These are phyloP conservation scores for Purpureocillium lavendulum DNA, from an alignment of 2,329 filamentous ascomycete genomes.

Conservation along the genomic window DNA sequence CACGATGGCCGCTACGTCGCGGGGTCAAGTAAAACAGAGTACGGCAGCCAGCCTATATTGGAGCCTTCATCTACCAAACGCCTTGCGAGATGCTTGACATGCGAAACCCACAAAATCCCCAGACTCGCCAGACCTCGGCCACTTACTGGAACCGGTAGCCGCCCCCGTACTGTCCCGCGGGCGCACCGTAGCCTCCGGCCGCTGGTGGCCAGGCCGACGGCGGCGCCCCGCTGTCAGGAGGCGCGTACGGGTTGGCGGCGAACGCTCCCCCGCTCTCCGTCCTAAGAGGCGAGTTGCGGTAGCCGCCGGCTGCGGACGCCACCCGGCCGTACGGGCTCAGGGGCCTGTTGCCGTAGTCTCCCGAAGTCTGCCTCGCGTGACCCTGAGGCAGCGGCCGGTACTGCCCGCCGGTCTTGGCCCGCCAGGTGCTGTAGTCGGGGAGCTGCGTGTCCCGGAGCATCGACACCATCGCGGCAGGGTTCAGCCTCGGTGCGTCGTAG, in stretches of 20 bases:
- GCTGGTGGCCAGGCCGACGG: conserved; percentile 19
- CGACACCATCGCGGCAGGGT: conserved; percentile 60
- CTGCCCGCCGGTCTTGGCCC: conserved; percentile 30
- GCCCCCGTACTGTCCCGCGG: conserved; percentile 25
- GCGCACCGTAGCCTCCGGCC: conserved; percentile 20
- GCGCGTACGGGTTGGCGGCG: conserved; percentile 19
- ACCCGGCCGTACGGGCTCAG: conserved; percentile 40
- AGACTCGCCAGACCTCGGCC: not conserved
- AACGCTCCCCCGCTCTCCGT: conserved; percentile 28
- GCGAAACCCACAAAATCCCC: not conserved
- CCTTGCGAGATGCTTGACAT: conserved; percentile 1
- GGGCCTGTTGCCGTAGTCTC: conserved; percentile 34
- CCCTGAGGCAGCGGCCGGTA: conserved; percentile 22
- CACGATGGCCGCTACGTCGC: too few relatives aligned
- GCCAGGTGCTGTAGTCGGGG: conserved; percentile 52
- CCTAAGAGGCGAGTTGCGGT: conserved; percentile 44
- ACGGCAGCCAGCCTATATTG: not conserved
- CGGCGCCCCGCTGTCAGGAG: conserved; percentile 16
- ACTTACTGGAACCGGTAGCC: conserved; percentile 20
- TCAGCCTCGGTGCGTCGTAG: conserved; percentile 66
- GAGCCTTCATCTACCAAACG: conserved; percentile 3
- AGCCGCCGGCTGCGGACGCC: conserved; percentile 30
- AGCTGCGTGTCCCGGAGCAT: conserved; percentile 62
- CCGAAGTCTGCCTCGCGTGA: conserved; percentile 32
- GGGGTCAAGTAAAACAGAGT: not conserved